Base-by-base conservation (phyloP, 176 grass and related monocot species). In the Raddia distichophylla region DNA sequence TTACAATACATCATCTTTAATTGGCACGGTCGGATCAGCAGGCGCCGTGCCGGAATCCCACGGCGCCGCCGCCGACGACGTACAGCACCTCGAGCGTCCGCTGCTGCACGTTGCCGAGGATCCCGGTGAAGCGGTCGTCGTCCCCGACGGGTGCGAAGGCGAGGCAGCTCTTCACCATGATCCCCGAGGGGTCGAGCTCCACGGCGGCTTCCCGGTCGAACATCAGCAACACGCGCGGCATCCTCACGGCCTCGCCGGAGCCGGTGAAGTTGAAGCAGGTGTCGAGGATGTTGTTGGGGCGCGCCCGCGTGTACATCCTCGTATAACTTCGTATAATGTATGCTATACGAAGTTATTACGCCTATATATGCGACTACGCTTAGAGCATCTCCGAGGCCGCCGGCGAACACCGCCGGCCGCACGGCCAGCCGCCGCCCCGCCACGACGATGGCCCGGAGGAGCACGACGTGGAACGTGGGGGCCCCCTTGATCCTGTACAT, bases 261-360 rank as follows among this genome's bases (percentile, higher is more conserved):
- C 71, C 68, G 5, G 58, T 86, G 14, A 91, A 76, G 81, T 94
- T 16, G 69, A 64, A 94, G 75, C 91, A 94, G 0, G 91, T 94
- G 78, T 94, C 91, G n/a, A 94, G 59, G 74, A 82, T 79, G 13
- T 64, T 18, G 9, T 79, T 8, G 3, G 55, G 40, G 40, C 73
- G 67, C 19, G 85, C 74, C 51, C 60, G 59, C 65, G 43, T 15
- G 67, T 93, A 90, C 82, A 47, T 62, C n/a, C n/a, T n/a, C n/a
- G n/a, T n/a, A n/a, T n/a, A n/a, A n/a, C n/a, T n/a, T n/a, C n/a
- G n/a, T n/a, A n/a, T n/a, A n/a, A n/a, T n/a, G n/a, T n/a, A n/a
- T n/a, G n/a, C n/a, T n/a, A n/a, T n/a, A n/a, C n/a, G n/a, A n/a
- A n/a, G n/a, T n/a, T n/a, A n/a, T n/a, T n/a, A n/a, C n/a, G n/a